A percentile compares a stretch with the other conserved stretches of the same genome.
Evolutionary conservation across 2,329 filamentous ascomycete species (phyloP).

Genomic region (Ascochyta viciae-villosae): DNA sequence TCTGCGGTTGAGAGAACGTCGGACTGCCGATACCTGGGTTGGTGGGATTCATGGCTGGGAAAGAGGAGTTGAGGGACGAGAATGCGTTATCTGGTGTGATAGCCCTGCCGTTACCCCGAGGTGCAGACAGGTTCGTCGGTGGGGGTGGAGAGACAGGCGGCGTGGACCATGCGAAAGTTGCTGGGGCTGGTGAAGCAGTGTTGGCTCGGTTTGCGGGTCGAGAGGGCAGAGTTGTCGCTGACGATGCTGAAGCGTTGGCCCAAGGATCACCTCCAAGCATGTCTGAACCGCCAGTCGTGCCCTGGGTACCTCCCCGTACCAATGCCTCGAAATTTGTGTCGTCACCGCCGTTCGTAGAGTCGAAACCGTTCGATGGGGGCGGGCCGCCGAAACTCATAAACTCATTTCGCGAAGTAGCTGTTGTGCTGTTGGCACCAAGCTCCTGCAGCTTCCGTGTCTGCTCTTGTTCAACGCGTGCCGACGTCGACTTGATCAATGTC

Average conservation of each 20-base stretch:
- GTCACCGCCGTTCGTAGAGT: conserved; percentile 62
- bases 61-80: conserved; percentile 47
- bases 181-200: conserved; percentile 44
- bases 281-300: conserved; percentile 47
- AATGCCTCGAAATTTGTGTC: conserved; percentile 86
- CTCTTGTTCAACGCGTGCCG: conserved; percentile 82
- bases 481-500: conserved; percentile 82
- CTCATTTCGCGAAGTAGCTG: conserved; percentile 65
- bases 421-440: conserved; percentile 68
- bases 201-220: conserved; percentile 38
- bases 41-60: conserved; percentile 45
- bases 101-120: conserved; percentile 50
- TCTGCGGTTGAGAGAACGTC: conserved; percentile 47
- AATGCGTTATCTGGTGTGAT: conserved; percentile 61
- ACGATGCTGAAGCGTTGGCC: conserved; percentile 45
- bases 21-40: conserved; percentile 44
- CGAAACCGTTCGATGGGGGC: conserved; percentile 61
- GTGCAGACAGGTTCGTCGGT: conserved; percentile 30
- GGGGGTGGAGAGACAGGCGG: conserved; percentile 47
- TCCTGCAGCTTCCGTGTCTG: conserved; percentile 89
- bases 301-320: conserved; percentile 75
- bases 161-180: conserved; percentile 57
- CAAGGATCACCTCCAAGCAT: conserved; percentile 54
- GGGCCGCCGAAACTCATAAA: conserved; percentile 72
- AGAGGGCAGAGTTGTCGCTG: conserved; percentile 35